Evolutionary conservation across 805 yeast species (phyloP).

Genomic region (Pichia californica): DNA sequence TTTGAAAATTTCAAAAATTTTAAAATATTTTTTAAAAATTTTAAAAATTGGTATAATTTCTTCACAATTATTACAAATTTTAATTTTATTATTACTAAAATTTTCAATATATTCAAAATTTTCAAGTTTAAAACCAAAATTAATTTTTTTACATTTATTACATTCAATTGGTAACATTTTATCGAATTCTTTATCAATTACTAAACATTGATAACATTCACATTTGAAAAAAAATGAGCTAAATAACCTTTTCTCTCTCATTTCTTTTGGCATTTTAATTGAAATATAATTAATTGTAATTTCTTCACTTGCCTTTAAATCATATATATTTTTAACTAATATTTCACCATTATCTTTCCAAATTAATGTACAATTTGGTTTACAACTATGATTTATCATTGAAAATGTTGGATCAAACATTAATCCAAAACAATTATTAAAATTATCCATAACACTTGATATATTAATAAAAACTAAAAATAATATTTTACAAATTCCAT

Average conservation of each 20-base stretch:
- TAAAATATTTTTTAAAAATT: neutral
- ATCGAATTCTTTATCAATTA: slow-evolving; percentile 17
- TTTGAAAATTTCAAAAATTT: slow-evolving; percentile 1
- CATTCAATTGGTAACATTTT: slow-evolving; percentile 25
- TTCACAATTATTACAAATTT: slow-evolving; percentile 7
- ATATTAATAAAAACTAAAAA: slow-evolving; percentile 27
- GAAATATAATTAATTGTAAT: slow-evolving; percentile 29
- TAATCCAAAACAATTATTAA: slow-evolving; percentile 27
- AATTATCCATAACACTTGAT: slow-evolving; percentile 23
- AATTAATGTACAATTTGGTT: slow-evolving; percentile 28
- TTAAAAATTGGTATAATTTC: neutral
- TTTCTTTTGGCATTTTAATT: slow-evolving; percentile 23
- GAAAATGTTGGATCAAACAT: slow-evolving; percentile 33
- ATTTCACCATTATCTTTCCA: slow-evolving; percentile 18
- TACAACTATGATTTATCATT: slow-evolving; percentile 36
- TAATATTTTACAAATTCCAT: slow-evolving; percentile 16
- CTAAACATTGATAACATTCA: slow-evolving; percentile 26
- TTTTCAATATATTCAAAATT: neutral
- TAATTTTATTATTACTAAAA: neutral
- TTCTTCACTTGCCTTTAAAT: slow-evolving; percentile 22
- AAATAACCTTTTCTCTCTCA: slow-evolving; percentile 25
- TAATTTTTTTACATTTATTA: slow-evolving; percentile 16
- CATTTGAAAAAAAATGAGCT: slow-evolving; percentile 31
- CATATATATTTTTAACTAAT: slow-evolving; percentile 17
- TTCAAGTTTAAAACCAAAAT: slow-evolving; percentile 15